These are phyloP conservation scores for Simmondsia chinensis DNA, from an alignment of 148 eudicot species.

Conservation along the genomic window DNA sequence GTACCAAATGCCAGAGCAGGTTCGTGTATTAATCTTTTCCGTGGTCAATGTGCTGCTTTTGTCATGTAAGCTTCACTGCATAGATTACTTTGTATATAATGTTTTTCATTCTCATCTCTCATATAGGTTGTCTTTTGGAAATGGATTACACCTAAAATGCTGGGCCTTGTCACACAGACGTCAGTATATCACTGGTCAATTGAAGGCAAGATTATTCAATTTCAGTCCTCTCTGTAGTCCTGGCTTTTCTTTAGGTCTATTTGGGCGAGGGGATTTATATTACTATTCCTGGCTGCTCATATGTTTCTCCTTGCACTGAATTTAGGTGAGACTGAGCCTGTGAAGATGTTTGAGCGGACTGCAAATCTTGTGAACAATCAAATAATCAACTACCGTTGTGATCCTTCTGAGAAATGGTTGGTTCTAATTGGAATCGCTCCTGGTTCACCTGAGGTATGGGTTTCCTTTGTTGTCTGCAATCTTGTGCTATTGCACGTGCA, in stretches of 20 bases:
- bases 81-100: no score
- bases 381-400: slow-evolving; percentile 82
- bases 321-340: slow-evolving; percentile 82
- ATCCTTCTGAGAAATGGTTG: slow-evolving; percentile 92
- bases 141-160: slow-evolving; percentile 79
- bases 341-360: slow-evolving; percentile 86
- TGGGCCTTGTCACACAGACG: slow-evolving; percentile 85
- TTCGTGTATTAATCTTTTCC: not conserved
- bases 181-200: slow-evolving; percentile 92
- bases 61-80: no score
- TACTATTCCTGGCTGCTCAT: not conserved
- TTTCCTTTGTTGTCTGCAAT: not conserved
- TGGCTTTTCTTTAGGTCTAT: not conserved
- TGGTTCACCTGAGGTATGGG: slow-evolving; percentile 74
- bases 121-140: slow-evolving; percentile 90
- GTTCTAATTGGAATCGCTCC: slow-evolving; percentile 94
- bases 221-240: not conserved
- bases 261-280: no score
- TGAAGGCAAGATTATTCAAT: slow-evolving; percentile 49
- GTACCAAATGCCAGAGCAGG: slow-evolving; percentile 96
- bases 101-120: not conserved
- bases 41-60: not conserved
- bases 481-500: not conserved
- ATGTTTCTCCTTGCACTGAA: not conserved
- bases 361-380: slow-evolving; percentile 88